These are phyloP conservation scores for Teunomyces atbi DNA, from an alignment of 805 yeast species.

Conservation along the genomic window DNA sequence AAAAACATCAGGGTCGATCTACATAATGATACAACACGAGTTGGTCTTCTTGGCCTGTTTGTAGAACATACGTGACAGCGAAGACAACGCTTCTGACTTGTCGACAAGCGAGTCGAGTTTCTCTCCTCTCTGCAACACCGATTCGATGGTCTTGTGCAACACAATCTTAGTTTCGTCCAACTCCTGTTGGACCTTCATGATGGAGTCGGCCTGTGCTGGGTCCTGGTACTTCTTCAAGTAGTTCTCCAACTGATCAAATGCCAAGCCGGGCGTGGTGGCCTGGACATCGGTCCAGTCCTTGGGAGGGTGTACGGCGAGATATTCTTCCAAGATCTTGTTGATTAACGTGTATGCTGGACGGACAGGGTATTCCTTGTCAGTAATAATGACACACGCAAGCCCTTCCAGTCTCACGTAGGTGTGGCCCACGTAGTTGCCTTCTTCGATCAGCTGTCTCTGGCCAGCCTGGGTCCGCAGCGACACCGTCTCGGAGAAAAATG, in stretches of 20 bases:
- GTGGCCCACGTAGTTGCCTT: conserved; percentile 87
- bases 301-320: conserved; percentile 76
- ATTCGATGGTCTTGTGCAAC: conserved; percentile 91
- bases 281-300: conserved; percentile 58
- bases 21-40: conserved; percentile 28
- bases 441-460: conserved; percentile 92
- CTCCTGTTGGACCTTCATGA: conserved; percentile 96
- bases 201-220: conserved; percentile 94
- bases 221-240: conserved; percentile 88
- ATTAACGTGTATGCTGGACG: conserved; percentile 93
- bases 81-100: conserved; percentile 88
- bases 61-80: conserved; percentile 89
- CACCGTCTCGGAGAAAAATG: conserved; percentile 89
- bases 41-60: conserved; percentile 87
- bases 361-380: conserved; percentile 95
- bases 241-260: conserved; percentile 58
- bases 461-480: conserved; percentile 85
- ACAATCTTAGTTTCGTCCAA: conserved; percentile 97
- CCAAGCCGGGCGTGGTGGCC: conserved; percentile 45
- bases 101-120: conserved; percentile 91
- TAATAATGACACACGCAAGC: conserved; percentile 82
- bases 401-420: conserved; percentile 90
- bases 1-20: conserved; percentile 1
- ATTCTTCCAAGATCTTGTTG: conserved; percentile 89
- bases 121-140: conserved; percentile 94